These are phyloP conservation scores for Stephania japonica DNA, from an alignment of 164 flowering plant genomes.

Conservation along the genomic window DNA sequence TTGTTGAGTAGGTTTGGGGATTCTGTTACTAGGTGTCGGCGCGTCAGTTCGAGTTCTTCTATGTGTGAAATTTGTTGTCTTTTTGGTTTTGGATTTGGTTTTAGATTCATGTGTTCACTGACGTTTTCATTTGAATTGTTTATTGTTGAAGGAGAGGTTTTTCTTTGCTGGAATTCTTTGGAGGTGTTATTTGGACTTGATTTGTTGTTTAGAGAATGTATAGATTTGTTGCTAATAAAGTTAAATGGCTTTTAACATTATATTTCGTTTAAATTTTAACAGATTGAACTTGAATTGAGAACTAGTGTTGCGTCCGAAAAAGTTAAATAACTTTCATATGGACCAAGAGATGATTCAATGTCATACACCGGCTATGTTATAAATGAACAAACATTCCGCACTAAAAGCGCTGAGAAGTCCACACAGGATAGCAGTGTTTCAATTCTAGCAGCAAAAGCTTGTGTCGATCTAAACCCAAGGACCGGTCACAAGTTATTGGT, in stretches of 20 bases:
- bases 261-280: background rate
- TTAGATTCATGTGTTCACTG: background rate
- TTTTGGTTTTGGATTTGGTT: background rate
- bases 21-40: no score
- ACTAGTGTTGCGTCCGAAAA: background rate
- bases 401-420: no score
- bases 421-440: no score
- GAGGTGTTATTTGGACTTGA: no score
- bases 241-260: no score
- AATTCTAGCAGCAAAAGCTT: no score
- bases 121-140: background rate
- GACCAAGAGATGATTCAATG: background rate
- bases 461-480: no score
- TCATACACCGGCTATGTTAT: background rate
- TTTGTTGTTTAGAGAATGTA: no score
- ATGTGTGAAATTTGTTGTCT: background rate
- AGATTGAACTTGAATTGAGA: background rate
- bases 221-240: background rate
- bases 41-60: background rate
- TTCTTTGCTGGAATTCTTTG: background rate
- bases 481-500: no score
- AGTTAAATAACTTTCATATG: background rate
- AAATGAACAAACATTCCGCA: no score
- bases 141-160: no score
- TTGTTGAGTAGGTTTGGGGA: no score